Base-by-base conservation (phyloP, 257 asterid genomes). In the Knoxia roxburghii region DNA sequence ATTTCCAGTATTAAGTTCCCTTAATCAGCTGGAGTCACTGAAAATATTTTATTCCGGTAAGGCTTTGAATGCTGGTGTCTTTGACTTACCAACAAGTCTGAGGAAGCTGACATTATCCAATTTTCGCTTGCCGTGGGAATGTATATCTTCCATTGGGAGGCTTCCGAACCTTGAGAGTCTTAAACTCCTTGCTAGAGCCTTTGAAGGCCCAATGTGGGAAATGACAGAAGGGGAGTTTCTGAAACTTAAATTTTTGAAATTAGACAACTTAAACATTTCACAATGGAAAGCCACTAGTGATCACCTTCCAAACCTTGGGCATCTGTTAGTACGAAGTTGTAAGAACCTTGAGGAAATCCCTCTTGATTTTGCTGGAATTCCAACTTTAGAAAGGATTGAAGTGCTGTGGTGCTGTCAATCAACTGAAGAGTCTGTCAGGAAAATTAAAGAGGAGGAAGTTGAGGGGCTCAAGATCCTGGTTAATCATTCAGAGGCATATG, bases 91-190 rank as follows among this genome's bases (percentile, higher is more conserved):
- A 0, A 4, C 46, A 10, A 51, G 41, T 35, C 63, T 73, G 23
- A 57, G 49, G 68, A 73, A 37, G 39, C n/a, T 66, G 58, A 72
- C 62, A n/a, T 20, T 72, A 26, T 72, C 62, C 20, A 49, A 50
- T 12, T 59, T 51, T 0, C n/a, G 11, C 27, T 14, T 37, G 6
- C 7, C 24, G 1, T 26, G 49, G 35, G 0, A 58, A 11, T 48
- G 49, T 23, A 24, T 66, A 3, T 41, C 53, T 14, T 2, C 1
- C 4, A 29, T 68, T 15, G 66, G 68, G 40, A 37, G 15, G 11
- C 67, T 73, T 17, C 0, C 30, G 5, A 73, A n/a, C 26, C 68
- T 73, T 0, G 49, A 66, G 48, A 35, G 49, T 18, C 68, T 66
- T 23, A 66, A 48, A 65, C 30, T 72, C 21, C 14, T 21, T 24